Base-by-base conservation (phyloP, 2,329 filamentous ascomycete genomes). In the Colletotrichum sp. region DNA sequence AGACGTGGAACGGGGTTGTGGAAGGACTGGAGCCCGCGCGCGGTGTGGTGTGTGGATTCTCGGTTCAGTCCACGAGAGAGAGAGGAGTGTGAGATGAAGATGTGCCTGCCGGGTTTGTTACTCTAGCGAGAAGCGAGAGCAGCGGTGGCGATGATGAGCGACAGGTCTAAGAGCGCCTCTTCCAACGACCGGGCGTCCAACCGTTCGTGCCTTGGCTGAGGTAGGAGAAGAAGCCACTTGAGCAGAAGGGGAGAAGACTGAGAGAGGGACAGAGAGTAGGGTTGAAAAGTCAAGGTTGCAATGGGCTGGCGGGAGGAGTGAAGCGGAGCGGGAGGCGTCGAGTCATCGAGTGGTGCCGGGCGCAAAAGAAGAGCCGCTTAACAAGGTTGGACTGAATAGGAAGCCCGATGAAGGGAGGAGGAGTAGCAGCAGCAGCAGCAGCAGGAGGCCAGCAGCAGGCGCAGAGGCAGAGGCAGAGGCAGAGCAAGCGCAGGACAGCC, bases 371-470 rank as follows among this genome's bases (percentile, higher is more conserved):
- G 73, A 73, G 73, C 73, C 73, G 73, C 70, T 76, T 39, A 68
- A 76, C 73, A 68, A 68, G 57, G 70, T 68, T 68, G 64, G 39
- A 76, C 70, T 68, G 73, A 73, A 64, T 73, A 75, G 72, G 72
- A 67, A 75, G 72, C 63, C 72, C 68, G 63, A 63, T 67, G 52
- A 44, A 49, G 71, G 30, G 68, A 73, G 59, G 13, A 21, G 28
- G 7, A 34, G n/a, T n/a, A n/a, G n/a, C n/a, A n/a, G n/a, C n/a
- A n/a, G 57, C 8, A 55, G 30, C 3, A 32, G 62, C n/a, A 64
- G 60, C 10, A 28, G 57, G 3, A 49, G 44, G 44, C 44, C 44
- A 49, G 44, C 44, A 49, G 44, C 44, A 52, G n/a, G 10, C 24
- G 63, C 63, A 66, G 63, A 18, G 15, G 13, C 12, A 59, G 21